Evolutionary conservation across 2,329 filamentous ascomycete genomes (phyloP), one percentile per base, ranked within the genome.

Genomic region (Ophiostoma angusticollis): DNA sequence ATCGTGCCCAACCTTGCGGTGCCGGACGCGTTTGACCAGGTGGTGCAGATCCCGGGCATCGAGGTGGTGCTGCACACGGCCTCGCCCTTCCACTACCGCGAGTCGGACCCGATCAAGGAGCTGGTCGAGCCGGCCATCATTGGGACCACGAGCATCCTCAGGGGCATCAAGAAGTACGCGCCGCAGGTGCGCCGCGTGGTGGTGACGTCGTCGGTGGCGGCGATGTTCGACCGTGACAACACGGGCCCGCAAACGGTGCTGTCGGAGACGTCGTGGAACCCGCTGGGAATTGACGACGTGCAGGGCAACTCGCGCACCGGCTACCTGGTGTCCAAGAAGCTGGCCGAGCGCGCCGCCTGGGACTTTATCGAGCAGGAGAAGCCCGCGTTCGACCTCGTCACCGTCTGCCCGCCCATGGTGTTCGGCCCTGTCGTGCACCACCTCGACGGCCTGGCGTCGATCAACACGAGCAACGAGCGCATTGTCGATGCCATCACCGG

Each of bases 1-100:
- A 76, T 91, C 49, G 84, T 93, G 18, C 74, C 79, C 14, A 84
- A 93, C 53, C 82, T 93, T 48, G 81, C 83, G 4, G 58, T 76
- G 51, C 68, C 75, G 31, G 68, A 70, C 40, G 84, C 85, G 41
- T 93, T 93, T 54, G 76, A 84, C 50, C 65, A 76, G 49, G 74
- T 70, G 1, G 63, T 69, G 45, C 57, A 62, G 54, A 61, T 54
- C 4, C 63, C 67, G 1, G 65, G 62, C 19, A 56, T 76, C 37
- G 65, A 72, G 41, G 67, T 67, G 35, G 70, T 78, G 28, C 58
- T 77, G 38, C 73, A 78, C 58, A 74, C 72, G 2, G 74, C 74
- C 0, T 74, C 69, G 35, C 73, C 74, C 1, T 70, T 77, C 53
- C 69, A 72, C 49, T 73, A 64, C 56, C 63, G 66, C 3, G 65